These are phyloP conservation scores for Ocimum tenuiflorum DNA, from an alignment of 257 asterid species.

Conservation along the genomic window DNA sequence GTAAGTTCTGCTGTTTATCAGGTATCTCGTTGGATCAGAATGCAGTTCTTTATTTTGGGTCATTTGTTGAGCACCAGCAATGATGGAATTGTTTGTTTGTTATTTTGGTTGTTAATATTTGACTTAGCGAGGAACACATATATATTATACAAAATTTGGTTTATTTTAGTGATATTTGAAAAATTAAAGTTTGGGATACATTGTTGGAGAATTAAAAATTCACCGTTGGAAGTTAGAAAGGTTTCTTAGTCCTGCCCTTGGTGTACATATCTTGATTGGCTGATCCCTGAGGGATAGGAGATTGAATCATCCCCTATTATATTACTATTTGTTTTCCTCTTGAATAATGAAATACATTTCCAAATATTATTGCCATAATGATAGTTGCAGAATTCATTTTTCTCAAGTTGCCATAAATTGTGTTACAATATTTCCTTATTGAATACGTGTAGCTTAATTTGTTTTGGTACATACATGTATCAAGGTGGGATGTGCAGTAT, in stretches of 20 bases:
- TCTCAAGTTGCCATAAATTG: neutral
- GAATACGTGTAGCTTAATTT: neutral
- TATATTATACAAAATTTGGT: too few species aligned
- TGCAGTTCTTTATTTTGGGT: constrained; percentile 22
- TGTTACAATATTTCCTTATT: neutral
- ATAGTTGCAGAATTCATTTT: neutral
- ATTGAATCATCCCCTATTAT: neutral
- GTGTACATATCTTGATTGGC: neutral
- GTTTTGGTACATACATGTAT: neutral
- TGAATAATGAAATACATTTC: neutral
- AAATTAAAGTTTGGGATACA: constrained; percentile 57
- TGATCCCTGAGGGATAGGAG: neutral
- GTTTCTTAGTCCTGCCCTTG: constrained; percentile 24
- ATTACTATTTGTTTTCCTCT: neutral
- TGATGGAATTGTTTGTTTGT: too few species aligned
- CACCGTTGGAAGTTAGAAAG: constrained; percentile 41
- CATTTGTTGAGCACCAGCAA: too few species aligned
- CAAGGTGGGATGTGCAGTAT: neutral
- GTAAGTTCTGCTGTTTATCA: constrained; percentile 49
- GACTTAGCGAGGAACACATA: too few species aligned
- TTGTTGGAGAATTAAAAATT: constrained; percentile 39
- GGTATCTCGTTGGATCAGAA: constrained; percentile 29
- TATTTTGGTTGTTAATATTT: too few species aligned
- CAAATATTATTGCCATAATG: neutral
- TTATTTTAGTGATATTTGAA: constrained; percentile 43